phyloP scores from a whole-genome alignment of 768 basidiomycete genomes.

The Lactarius evosmus region DNA sequence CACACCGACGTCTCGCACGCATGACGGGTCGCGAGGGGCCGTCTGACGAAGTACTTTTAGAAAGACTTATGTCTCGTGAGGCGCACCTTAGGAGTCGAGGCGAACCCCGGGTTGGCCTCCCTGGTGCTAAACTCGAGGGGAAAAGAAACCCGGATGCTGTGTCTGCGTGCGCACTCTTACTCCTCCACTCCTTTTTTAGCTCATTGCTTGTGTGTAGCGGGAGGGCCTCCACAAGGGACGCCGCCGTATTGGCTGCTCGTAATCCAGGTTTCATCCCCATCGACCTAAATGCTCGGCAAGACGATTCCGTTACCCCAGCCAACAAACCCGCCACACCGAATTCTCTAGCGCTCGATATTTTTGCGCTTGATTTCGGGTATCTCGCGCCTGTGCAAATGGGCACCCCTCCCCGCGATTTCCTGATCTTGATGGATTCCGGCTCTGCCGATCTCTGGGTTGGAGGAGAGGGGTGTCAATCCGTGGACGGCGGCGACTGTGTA shows the following conservation, averaged over 20 bases:
- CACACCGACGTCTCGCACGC: conserved; percentile 58
- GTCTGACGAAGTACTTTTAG: conserved; percentile 45
- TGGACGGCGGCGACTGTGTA: conserved; percentile 40
- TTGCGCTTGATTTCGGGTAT: conserved; percentile 58
- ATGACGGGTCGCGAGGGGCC: conserved; percentile 61
- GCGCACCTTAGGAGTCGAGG: background rate
- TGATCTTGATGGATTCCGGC: conserved; percentile 47
- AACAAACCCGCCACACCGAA: conserved; percentile 43
- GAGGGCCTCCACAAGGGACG: conserved; percentile 14
- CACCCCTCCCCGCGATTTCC: conserved; percentile 43
- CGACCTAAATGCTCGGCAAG: conserved; percentile 38
- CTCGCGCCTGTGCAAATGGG: conserved; percentile 44
- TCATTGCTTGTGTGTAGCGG: background rate
- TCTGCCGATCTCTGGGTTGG: conserved; percentile 47
- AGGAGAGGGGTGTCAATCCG: conserved; percentile 35
- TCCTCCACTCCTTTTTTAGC: background rate
- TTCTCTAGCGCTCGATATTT: conserved; percentile 67
- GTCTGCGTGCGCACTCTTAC: background rate
- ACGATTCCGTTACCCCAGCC: conserved; percentile 43
- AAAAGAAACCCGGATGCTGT: conserved; percentile 25
- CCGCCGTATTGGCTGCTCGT: conserved; percentile 26
- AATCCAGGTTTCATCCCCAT: conserved; percentile 36
- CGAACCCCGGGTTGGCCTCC: background rate
- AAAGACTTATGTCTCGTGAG: conserved; percentile 44
- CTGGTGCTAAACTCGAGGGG: conserved; percentile 19